Base-by-base conservation (phyloP, 169 alveolate genomes). In the Cryptosporidium bovis region DNA sequence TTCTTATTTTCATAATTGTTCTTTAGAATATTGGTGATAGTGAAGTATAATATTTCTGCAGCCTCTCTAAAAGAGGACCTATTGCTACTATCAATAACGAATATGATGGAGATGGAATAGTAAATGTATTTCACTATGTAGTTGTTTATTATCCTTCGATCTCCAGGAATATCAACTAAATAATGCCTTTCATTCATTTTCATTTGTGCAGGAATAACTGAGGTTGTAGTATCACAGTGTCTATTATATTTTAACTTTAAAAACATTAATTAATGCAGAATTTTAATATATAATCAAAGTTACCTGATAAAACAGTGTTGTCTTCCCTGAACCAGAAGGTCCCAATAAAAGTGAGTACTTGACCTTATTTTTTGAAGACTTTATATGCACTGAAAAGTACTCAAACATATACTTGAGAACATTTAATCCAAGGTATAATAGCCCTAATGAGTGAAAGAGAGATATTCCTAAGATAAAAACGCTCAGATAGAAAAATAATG, bases 321-420 rank as follows among this genome's bases (percentile, higher is more conserved):
- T 83, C 48, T 83, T 83, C 4, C 91, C 91, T 3, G 85, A 66
- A 12, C 91, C 91, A n/a, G 83, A 66, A 10, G 91, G 91, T 48
- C 91, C 91, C 20, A 67, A 16, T 13, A 83, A 68, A 1, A 83
- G 64, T 53, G 55, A 60, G n/a, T 56, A 56, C 16, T 31, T 77
- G 46, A 20, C 15, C 36, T 40, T 40, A 2, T 36, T 24, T 24
- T 20, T 77, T 10, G 56, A 29, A 20, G 16, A 2, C 27, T 62
- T 20, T 8, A 77, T 3, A 36, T 48, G 27, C n/a, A 27, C 18
- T 15, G 34, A 13, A 27, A 77, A 13, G 40, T n/a, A 24, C 33
- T 6, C 31, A 7, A 20, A 55, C 0, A 60, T 29, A 40, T n/a
- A 77, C 24, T 40, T 58, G 3, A 60, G 24, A 10, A 36, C 44